Percentiles rank a stretch among this genome's conserved stretches.
phyloP scores from a whole-genome alignment of 2,329 filamentous ascomycete genomes.

The Cladosporium sp. region DNA sequence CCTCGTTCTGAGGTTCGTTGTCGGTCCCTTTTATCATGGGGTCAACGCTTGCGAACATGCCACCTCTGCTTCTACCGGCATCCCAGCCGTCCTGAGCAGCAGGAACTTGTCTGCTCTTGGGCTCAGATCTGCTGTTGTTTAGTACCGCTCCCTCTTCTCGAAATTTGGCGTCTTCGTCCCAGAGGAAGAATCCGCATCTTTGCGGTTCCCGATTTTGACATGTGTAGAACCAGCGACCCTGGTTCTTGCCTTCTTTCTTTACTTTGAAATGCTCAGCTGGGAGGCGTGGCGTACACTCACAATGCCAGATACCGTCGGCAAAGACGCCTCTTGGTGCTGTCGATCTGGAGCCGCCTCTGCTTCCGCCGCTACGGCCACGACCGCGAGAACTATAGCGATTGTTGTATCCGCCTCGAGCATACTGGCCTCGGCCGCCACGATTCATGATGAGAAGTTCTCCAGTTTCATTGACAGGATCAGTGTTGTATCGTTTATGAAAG shows the following conservation, averaged over 20 bases:
- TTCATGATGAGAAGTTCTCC: not conserved
- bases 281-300: conserved; percentile 57
- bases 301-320: conserved; percentile 48
- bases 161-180: conserved; percentile 54
- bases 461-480: not conserved
- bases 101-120: conserved; percentile 20
- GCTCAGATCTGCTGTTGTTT: conserved; percentile 51
- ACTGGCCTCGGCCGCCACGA: conserved; percentile 3
- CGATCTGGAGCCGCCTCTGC: conserved; percentile 3
- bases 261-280: conserved; percentile 57
- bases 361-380: conserved; percentile 3
- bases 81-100: conserved; percentile 31
- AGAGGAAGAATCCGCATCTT: conserved; percentile 60
- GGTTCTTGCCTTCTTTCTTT: conserved; percentile 58
- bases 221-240: conserved; percentile 55
- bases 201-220: conserved; percentile 54
- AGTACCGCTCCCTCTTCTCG: conserved; percentile 51
- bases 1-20: not conserved
- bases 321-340: conserved; percentile 33
- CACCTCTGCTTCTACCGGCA: conserved; percentile 25
- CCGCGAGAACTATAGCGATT: conserved; percentile 8
- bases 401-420: conserved; percentile 14
- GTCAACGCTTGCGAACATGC: conserved; percentile 18
- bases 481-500: not conserved
- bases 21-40: not conserved